Base-by-base conservation (phyloP, 2,329 filamentous ascomycete species). In the Epichloe sylvatica region DNA sequence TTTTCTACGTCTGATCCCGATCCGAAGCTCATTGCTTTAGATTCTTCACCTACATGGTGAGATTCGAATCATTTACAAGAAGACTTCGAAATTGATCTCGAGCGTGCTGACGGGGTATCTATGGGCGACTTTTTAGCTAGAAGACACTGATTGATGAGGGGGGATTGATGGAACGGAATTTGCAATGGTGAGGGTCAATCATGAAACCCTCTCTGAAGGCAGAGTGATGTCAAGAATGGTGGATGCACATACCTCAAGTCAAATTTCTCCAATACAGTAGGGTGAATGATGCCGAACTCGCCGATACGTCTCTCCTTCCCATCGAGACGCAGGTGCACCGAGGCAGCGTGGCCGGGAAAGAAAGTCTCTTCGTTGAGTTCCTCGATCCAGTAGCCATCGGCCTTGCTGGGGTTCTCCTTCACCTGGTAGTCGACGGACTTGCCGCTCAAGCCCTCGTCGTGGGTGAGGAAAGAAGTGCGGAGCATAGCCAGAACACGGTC, bases 401-500 rank as follows among this genome's bases (percentile, higher is more conserved):
- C 74, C 57, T 80, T 75, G 50, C 71, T 70, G 53, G 74, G 70
- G 62, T 79, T 69, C 56, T 72, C 68, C 57, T 64, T 71, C 23
- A 78, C 70, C 54, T 77, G 70, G 56, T 76, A 76, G 54, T 76
- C 72, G 49, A 75, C 56, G 51, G 67, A 70, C 64, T 75, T 73
- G 36, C 67, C 67, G 46, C 43, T 49, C 41, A 86, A 66, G 4
- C 80, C 83, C 56, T 90, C 84, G 60, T 90, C 86, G 52, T 78
- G 76, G 3, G 81, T 84, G 51, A 92, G 70, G 71, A 95, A 95
- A 40, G 81, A 78, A 44, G 81, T 84, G 62, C 84, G 84, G 53
- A 98, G 78, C 91, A 97, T 97, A 53, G 86, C 72, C 77, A 98
- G 84, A 54, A 97, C 71, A 48, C 92, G 83, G 67, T 98, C 92